Conservation (phyloP, 148 eudicot genomes). For the Nepenthes gracilis region DNA sequence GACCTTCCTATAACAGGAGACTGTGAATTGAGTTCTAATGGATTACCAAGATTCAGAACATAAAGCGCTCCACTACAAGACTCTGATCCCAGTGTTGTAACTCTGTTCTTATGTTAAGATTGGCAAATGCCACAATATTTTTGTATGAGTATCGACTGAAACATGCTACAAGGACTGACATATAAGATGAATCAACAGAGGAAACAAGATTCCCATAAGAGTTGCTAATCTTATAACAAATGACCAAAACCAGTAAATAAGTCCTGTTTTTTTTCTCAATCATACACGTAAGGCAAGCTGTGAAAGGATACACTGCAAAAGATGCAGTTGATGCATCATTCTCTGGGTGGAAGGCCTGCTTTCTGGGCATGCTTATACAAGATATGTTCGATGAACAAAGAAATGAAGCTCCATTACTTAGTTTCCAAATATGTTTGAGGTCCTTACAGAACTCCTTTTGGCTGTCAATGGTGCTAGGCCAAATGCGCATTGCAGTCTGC, state of each 20-base stretch:
- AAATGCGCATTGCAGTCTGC: conserved; percentile 28
- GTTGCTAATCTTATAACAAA: too few relatives aligned
- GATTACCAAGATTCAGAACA: conserved; percentile 43
- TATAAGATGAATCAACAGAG: too few relatives aligned
- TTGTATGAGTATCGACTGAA: too few relatives aligned
- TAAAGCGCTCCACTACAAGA: conserved; percentile 53
- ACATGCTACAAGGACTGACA: too few relatives aligned
- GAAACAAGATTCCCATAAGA: too few relatives aligned
- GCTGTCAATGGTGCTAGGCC: conserved; percentile 30
- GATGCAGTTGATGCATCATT: conserved; percentile 20
- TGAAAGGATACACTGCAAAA: conserved; percentile 66
- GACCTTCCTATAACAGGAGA: conserved; percentile 15
- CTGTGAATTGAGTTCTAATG: conserved; percentile 30
- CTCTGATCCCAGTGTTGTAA: conserved; percentile 79
- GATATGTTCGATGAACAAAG: conserved; percentile 44
- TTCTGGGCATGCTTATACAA: conserved; percentile 37
- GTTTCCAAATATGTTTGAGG: conserved; percentile 39
- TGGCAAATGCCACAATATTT: not conserved
- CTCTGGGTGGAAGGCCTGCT: conserved; percentile 11
- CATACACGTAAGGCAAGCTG: not conserved
- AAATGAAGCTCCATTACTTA: conserved; percentile 21
- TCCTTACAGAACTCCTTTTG: conserved; percentile 4
- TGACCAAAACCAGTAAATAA: too few relatives aligned
- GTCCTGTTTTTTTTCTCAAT: too few relatives aligned
- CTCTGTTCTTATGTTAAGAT: conserved; percentile 56